Base-by-base conservation (phyloP, 805 yeast genomes). In the Barnettozyma sp. region DNA sequence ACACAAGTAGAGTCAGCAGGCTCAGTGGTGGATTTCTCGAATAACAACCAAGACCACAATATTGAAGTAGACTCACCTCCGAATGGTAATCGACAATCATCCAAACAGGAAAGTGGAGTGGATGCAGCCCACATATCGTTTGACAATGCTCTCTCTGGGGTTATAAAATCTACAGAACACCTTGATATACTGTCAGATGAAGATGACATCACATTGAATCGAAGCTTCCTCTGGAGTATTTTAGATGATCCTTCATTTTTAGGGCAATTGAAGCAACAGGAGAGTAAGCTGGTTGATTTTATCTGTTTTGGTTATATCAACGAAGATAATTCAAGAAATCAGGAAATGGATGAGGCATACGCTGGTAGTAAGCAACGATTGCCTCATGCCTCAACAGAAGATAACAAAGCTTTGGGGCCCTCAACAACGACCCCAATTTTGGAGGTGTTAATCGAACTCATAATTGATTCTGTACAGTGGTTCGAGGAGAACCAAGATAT, bases 241-340 rank as follows among this genome's bases (percentile, higher is more conserved):
- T 38, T 66, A 22, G 61, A 59, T 31, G 69, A 66, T 41, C 50
- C 60, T 1, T 60, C 58, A 33, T 45, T 67, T n/a, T 44, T 66
- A 31, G 59, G 44, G 35, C 62, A 59, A 35, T 44, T 68, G 30
- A 51, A 59, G 23, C 54, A 55, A 16, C 65, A 63, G 45, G 64
- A 65, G 42, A 60, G 59, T 36, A 68, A 66, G 41, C 52, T 70
- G 35, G 43, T 76, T 12, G 82, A 76, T 48, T 62, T 76, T 38
- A 56, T 76, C 21, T 67, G 77, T 40, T 57, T 64, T 38, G 71
- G 71, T 1, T 65, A 62, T 43, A 58, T 62, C 18, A 42, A 45
- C 18, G 49, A 46, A 3, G 44, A 34, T 4, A 14, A 10, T 19
- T 13, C 36, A 7, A 31, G 12, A 12, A 28, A 21, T 15, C 16